These are phyloP conservation scores for Nepenthes mirabilis DNA, from an alignment of 148 eudicot species.

Conservation along the genomic window DNA sequence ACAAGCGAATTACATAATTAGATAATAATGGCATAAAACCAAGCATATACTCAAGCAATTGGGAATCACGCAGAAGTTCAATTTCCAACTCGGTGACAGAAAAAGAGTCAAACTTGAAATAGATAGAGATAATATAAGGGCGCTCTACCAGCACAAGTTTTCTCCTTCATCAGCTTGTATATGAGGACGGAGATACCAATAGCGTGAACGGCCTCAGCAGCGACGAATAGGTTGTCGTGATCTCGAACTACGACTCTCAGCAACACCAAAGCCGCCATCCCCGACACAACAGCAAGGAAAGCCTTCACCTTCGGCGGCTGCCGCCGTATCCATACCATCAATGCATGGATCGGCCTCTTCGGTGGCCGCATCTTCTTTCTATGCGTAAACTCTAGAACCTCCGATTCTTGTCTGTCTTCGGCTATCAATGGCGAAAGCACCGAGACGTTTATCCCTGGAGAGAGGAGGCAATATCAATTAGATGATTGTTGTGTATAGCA, in stretches of 20 bases:
- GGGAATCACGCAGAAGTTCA: background rate
- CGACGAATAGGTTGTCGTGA: constrained; percentile 85
- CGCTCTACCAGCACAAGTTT: constrained; percentile 75
- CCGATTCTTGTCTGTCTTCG: too few species aligned
- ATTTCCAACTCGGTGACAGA: background rate
- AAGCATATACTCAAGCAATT: background rate
- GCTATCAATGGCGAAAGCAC: too few species aligned
- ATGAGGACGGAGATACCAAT: constrained; percentile 71
- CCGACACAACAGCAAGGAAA: constrained; percentile 63
- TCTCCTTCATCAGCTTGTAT: constrained; percentile 75
- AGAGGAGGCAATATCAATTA: too few species aligned
- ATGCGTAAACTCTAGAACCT: too few species aligned
- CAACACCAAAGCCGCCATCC: constrained; percentile 56
- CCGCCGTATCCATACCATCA: constrained; percentile 46
- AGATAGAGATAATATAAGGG: background rate
- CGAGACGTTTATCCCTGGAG: too few species aligned
- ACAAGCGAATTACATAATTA: background rate
- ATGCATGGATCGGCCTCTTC: constrained; percentile 61
- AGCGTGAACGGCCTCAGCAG: constrained; percentile 83
- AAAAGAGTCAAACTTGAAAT: background rate
- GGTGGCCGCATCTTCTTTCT: constrained; percentile 37
- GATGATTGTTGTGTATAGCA: too few species aligned
- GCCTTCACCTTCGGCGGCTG: constrained; percentile 96
- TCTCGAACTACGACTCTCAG: constrained; percentile 62
- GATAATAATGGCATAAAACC: background rate